Conservation (phyloP, 805 yeast species). For the Nakazawaea peltata region DNA sequence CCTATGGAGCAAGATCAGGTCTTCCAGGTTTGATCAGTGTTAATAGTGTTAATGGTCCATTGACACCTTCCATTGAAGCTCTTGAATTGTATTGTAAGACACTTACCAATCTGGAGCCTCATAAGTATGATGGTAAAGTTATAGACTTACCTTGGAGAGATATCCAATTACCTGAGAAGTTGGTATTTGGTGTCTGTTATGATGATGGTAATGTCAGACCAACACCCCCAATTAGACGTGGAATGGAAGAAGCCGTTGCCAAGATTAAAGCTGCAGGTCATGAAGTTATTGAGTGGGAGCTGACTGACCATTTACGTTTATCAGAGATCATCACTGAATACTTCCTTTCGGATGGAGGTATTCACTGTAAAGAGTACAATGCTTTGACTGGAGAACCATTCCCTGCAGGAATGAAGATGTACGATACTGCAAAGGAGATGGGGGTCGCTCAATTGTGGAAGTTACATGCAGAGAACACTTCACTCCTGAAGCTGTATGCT, state of each 20-base stretch:
- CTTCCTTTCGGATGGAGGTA: slow-evolving; percentile 39
- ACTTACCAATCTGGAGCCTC: slow-evolving; percentile 28
- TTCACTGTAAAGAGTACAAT: slow-evolving; percentile 25
- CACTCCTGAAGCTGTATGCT: slow-evolving; percentile 28
- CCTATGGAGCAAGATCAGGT: slow-evolving; percentile 24
- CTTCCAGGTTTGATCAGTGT: slow-evolving; percentile 32
- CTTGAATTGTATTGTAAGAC: slow-evolving; percentile 25
- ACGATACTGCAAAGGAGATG: slow-evolving; percentile 27
- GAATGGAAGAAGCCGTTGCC: slow-evolving; percentile 25
- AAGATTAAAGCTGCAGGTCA: slow-evolving; percentile 35
- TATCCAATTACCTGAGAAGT: slow-evolving; percentile 25
- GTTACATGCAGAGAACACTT: slow-evolving; percentile 30
- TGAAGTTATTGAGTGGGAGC: slow-evolving; percentile 41
- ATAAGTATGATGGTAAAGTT: slow-evolving; percentile 33
- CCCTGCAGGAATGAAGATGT: slow-evolving; percentile 32
- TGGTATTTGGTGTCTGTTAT: slow-evolving; percentile 31
- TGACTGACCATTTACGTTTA: slow-evolving; percentile 28
- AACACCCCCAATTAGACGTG: slow-evolving; percentile 42
- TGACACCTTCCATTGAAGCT: slow-evolving; percentile 29
- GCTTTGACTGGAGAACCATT: slow-evolving; percentile 36
- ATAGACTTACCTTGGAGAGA: slow-evolving; percentile 34
- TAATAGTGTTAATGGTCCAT: slow-evolving; percentile 40
- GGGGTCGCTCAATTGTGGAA: slow-evolving; percentile 33
- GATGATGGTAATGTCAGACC: slow-evolving; percentile 39
- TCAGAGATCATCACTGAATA: slow-evolving; percentile 25